Conservation (phyloP, 2,329 filamentous ascomycete genomes). For the Aureobasidium namibiae region DNA sequence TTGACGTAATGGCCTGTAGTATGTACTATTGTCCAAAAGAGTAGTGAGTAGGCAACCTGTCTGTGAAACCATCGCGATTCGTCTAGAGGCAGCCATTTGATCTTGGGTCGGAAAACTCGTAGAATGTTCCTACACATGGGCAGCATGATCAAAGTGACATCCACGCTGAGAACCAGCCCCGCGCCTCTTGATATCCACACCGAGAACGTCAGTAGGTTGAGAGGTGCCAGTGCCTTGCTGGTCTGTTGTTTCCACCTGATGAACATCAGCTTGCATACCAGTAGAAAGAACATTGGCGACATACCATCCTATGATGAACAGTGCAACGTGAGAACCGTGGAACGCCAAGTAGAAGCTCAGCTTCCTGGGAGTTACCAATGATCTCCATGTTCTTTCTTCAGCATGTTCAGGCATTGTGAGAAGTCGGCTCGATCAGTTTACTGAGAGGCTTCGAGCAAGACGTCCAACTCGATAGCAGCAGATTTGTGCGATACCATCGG, state of each 20-base stretch:
- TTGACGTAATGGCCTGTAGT: constrained; percentile 86
- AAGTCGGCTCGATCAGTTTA: background rate
- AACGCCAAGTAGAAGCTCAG: constrained; percentile 29
- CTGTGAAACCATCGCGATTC: constrained; percentile 96
- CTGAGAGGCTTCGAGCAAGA: background rate
- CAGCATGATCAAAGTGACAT: constrained; percentile 79
- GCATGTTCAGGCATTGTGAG: background rate
- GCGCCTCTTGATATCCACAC: constrained; percentile 96
- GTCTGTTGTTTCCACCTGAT: constrained; percentile 69
- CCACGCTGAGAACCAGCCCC: constrained; percentile 73
- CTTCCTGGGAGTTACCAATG: constrained; percentile 28
- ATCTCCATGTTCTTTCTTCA: constrained; percentile 12
- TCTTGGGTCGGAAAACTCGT: constrained; percentile 74
- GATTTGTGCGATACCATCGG: background rate
- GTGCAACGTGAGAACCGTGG: constrained; percentile 28
- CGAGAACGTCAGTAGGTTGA: constrained; percentile 78
- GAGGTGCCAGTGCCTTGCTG: constrained; percentile 59
- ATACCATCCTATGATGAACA: constrained; percentile 32
- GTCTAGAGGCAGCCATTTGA: constrained; percentile 84
- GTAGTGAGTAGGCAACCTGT: constrained; percentile 81
- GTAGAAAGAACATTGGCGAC: background rate
- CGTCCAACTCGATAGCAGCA: background rate
- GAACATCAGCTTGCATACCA: constrained; percentile 15
- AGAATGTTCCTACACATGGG: constrained; percentile 92
- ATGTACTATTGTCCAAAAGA: constrained; percentile 75